These are phyloP conservation scores for Lactarius hatsudake DNA, from an alignment of 768 basidiomycete species.

Conservation along the genomic window DNA sequence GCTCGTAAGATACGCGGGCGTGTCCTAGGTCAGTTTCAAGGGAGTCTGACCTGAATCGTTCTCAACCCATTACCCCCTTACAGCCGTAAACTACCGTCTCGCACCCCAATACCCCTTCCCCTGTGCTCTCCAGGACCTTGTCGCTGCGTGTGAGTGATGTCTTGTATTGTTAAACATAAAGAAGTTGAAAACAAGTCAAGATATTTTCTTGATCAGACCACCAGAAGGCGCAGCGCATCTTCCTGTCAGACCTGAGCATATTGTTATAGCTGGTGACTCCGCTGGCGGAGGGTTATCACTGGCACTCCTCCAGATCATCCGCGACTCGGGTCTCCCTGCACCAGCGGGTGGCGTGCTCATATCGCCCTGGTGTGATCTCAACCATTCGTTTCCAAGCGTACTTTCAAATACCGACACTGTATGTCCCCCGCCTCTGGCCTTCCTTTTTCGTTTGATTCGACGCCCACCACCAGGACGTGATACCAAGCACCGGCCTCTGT, in stretches of 20 bases:
- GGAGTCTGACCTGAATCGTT: constrained; percentile 2
- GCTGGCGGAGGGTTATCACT: constrained; percentile 88
- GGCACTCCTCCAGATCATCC: constrained; percentile 81
- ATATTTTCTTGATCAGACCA: constrained; percentile 86
- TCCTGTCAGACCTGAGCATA: constrained; percentile 75
- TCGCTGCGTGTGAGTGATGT: constrained; percentile 72
- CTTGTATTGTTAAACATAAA: not conserved
- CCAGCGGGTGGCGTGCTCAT: constrained; percentile 89
- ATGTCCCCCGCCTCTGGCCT: constrained; percentile 27
- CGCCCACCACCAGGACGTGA: constrained; percentile 57
- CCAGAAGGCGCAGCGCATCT: constrained; percentile 74
- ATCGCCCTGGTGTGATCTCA: constrained; percentile 93
- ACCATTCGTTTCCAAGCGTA: constrained; percentile 89
- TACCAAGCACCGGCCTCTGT: constrained; percentile 72
- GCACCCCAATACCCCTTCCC: constrained; percentile 98
- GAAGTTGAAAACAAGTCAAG: constrained; percentile 38
- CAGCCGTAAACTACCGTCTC: constrained; percentile 80
- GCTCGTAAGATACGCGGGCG: constrained; percentile 93
- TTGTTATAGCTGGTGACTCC: constrained; percentile 88
- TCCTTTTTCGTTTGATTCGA: not conserved
- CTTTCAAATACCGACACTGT: constrained; percentile 83
- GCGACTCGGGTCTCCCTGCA: constrained; percentile 75
- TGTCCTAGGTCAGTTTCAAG: constrained; percentile 58
- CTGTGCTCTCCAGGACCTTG: constrained; percentile 81
- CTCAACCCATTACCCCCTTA: constrained; percentile 14